phyloP scores from a whole-genome alignment of 371 early-diverging fungal species.

The Syncephalis plumigaleata region DNA sequence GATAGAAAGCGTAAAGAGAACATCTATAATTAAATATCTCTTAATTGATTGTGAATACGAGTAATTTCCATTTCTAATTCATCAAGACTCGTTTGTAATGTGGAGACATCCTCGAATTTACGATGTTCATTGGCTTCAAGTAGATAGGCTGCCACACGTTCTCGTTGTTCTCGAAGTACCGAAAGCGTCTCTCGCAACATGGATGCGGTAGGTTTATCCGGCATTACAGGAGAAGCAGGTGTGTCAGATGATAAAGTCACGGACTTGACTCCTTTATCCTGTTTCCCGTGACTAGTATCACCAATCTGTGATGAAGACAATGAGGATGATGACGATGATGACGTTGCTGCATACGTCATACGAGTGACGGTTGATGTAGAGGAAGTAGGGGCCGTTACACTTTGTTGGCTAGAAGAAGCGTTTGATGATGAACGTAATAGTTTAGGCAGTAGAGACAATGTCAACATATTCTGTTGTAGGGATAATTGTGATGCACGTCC shows the following conservation, averaged over 20 bases:
- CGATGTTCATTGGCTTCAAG: constrained; percentile 56
- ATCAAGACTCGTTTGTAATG: constrained; percentile 42
- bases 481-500: constrained; percentile 52
- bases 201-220: neutral
- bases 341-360: constrained; percentile 1
- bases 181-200: constrained; percentile 35
- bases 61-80: constrained; percentile 57
- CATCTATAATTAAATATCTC: too few species aligned
- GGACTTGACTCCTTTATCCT: neutral
- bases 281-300: too few species aligned
- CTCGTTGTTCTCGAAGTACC: constrained; percentile 49
- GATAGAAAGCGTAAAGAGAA: too few species aligned
- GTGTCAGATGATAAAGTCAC: neutral
- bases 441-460: constrained; percentile 68
- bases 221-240: too few species aligned
- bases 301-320: constrained; percentile 9
- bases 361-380: neutral
- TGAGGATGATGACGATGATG: constrained; percentile 2
- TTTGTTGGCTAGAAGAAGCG: too few species aligned
- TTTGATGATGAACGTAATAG: neutral
- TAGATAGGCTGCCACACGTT: constrained; percentile 44
- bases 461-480: constrained; percentile 75
- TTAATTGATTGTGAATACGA: neutral
- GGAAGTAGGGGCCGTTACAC: neutral
- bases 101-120: constrained; percentile 63